Evolutionary conservation across 805 yeast genomes (phyloP), one percentile per base, ranked within the genome.

Genomic region (Allodekkera sacchari): DNA sequence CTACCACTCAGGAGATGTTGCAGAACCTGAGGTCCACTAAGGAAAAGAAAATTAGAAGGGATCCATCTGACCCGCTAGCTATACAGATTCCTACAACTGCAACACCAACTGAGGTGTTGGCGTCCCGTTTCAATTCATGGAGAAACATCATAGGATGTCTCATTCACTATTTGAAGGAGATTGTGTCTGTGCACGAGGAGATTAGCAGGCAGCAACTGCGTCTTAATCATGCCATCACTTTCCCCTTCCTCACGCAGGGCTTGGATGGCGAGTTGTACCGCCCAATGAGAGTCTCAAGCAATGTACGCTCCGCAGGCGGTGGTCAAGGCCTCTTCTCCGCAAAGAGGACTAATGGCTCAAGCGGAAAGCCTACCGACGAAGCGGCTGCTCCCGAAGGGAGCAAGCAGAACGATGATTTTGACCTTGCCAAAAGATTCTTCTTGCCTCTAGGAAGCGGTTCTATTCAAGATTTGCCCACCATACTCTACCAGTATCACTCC

Each of bases 121-220:
- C 95, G 2, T 68, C 73, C 18, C 65, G 97, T 40, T 88, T 89
- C 53, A 68, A 77, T 30, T 80, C 94, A 3, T 89, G 96, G 96
- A 66, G 95, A 36, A 68, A 71, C 25, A 74, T 88, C 34, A 76
- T 87, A 35, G 74, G 77, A 39, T 79, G 89, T 22, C 59, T 89
- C 34, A 67, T 83, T 14, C 72, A 68, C 28, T 89, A 89, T 50
- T 64, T 89, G 40, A 72, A 71, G 39, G 95, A 87, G 48, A 77
- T 76, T 24, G 85, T 84, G 7, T 70, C 82, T 10, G 88, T 83
- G 35, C 92, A 87, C 52, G 96, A 88, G 54, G 95, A 88, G 50
- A 71, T 84, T 12, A 77, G 83, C 22, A 73, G 95, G 37, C 94
- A 84, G 48, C 92, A 84, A 43, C 58, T 78, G 31, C 63, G 95